phyloP scores from a whole-genome alignment of 441 rosid species.

The Sinapis alba region DNA sequence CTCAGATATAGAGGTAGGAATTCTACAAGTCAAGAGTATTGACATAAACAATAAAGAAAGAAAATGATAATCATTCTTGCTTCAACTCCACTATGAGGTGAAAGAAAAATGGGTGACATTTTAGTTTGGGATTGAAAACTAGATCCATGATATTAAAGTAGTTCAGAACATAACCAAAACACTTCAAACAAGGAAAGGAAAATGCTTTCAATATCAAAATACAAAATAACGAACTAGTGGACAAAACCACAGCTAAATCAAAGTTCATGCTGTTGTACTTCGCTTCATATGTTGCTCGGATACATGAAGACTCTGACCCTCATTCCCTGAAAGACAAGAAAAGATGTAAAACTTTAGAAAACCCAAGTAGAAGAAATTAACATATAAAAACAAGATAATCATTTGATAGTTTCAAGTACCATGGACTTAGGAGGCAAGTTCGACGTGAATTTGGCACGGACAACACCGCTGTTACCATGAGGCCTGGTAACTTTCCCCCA shows the following conservation, averaged over 20 bases:
- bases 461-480: slow-evolving; percentile 90
- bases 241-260: slow-evolving; percentile 26
- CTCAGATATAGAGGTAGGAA: background rate
- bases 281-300: slow-evolving; percentile 72
- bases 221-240: slow-evolving; percentile 28
- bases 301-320: slow-evolving; percentile 84
- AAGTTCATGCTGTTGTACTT: background rate
- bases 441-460: slow-evolving; percentile 83
- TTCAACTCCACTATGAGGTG: background rate
- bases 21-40: background rate
- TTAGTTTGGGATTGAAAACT: background rate
- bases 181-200: slow-evolving; percentile 23
- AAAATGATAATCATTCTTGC: background rate
- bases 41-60: too few species aligned
- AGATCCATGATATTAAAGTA: slow-evolving; percentile 26
- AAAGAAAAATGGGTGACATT: background rate
- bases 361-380: background rate
- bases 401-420: slow-evolving; percentile 44
- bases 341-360: background rate
- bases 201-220: slow-evolving; percentile 28
- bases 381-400: background rate
- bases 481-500: slow-evolving; percentile 93
- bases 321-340: slow-evolving; percentile 47
- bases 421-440: slow-evolving; percentile 89
- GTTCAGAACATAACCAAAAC: slow-evolving; percentile 29